Base-by-base conservation (phyloP, 805 yeast genomes). In the Kazachstania psychrophila region DNA sequence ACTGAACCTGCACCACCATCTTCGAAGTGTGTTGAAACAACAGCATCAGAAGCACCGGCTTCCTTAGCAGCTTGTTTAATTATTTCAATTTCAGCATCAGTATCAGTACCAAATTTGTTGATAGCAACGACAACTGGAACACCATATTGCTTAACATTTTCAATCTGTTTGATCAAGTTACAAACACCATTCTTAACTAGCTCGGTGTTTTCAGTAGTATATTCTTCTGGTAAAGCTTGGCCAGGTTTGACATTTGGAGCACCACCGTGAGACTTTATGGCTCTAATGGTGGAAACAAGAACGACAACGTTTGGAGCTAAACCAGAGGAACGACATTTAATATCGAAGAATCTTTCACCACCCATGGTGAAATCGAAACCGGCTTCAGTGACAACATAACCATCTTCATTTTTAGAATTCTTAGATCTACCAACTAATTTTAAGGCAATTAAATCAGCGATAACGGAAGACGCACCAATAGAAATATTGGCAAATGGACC, bases 361-460 rank as follows among this genome's bases (percentile, higher is more conserved):
- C 98, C 98, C 97, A 89, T 89, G 33, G 96, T 89, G 70, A 92
- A 89, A 64, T 89, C 97, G 65, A 89, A 89, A 36, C 98, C 98
- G 27, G 97, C 96, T 63, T 89, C 98, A 34, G 98, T 89, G 43
- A 89, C 85, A 38, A 87, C 97, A 57, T 75, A 89, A 47, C 97
- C 97, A 43, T 76, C 71, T 4, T 39, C 12, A 13, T 38, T 34
- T 22, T 28, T 14, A 3, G 14, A 6, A 13, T 40, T 17, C 54
- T 69, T 63, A 28, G 67, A 63, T 36, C 69, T 71, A 51, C 92
- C 92, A 13, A 94, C 87, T 49, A 89, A 74, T 65, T 89, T 87
- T 56, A 89, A 70, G 5, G 95, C 98, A 63, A 89, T 75, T 60
- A 78, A 78, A 60, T 89, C 98, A 39, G 97, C 96, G 39, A 89